These are phyloP conservation scores for Inga oerstediana DNA, from an alignment of 306 rosid species.

Conservation along the genomic window DNA sequence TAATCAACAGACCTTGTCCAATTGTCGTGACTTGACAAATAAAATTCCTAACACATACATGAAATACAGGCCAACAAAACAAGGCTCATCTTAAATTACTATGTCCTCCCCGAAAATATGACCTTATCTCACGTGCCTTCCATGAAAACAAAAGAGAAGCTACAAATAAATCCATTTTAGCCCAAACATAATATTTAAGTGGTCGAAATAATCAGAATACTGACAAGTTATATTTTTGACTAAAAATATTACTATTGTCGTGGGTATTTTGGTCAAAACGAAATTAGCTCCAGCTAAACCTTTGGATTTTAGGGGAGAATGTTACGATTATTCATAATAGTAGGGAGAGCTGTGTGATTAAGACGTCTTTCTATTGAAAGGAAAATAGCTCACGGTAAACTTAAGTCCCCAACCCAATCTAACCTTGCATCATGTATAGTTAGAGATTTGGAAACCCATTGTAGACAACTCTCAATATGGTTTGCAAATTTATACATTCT, in stretches of 20 bases:
- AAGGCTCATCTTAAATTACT: background rate
- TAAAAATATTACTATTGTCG: background rate
- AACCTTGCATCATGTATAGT: background rate
- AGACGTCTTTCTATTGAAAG: background rate
- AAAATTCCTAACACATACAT: background rate
- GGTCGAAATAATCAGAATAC: background rate
- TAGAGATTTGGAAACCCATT: background rate
- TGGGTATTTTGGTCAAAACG: background rate
- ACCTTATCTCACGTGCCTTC: background rate
- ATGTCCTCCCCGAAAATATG: background rate
- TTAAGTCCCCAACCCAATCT: background rate
- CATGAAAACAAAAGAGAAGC: background rate
- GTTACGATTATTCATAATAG: background rate
- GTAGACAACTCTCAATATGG: background rate
- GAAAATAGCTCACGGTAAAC: background rate
- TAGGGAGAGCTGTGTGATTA: background rate
- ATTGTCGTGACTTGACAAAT: background rate
- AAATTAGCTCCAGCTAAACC: background rate
- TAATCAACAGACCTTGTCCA: background rate
- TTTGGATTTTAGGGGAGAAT: background rate
- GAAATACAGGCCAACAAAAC: constrained; percentile 15
- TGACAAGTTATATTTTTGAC: background rate
- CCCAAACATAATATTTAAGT: background rate
- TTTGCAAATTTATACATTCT: background rate
- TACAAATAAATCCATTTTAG: background rate